A percentile compares a stretch with the other conserved stretches of the same genome.
Conservation (phyloP, 139 green algal species). For the Yamagishiella unicocca region DNA sequence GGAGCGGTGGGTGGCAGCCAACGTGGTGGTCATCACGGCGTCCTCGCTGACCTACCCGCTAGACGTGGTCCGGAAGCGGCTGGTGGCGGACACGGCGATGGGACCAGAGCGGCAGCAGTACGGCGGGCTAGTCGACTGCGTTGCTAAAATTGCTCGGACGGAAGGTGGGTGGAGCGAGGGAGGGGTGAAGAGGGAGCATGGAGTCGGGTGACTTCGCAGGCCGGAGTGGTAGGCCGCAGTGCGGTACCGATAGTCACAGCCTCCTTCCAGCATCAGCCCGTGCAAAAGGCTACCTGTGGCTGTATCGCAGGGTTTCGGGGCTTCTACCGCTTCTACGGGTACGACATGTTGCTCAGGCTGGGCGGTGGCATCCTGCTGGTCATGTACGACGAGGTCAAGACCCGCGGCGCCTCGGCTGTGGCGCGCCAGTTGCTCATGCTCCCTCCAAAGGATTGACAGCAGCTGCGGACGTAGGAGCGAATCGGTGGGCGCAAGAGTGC, state of each 20-base stretch:
- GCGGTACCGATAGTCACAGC: too few species aligned
- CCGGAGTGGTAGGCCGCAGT: too few species aligned
- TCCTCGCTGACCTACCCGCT: conserved; percentile 56
- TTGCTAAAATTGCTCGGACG: conserved; percentile 36
- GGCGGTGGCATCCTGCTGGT: conserved; percentile 62
- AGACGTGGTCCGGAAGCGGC: conserved; percentile 58
- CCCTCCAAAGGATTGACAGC: not conserved
- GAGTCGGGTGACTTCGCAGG: too few species aligned
- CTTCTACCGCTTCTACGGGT: conserved; percentile 65
- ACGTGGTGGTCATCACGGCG: conserved; percentile 43
- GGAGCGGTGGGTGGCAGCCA: conserved; percentile 27
- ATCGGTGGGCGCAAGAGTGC: too few species aligned
- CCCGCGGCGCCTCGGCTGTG: not conserved
- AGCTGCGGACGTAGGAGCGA: too few species aligned
- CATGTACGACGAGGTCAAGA: conserved; percentile 61
- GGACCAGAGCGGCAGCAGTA: conserved; percentile 34
- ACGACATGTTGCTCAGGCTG: conserved; percentile 62
- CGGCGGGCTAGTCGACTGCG: conserved; percentile 39
- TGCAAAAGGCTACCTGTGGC: too few species aligned
- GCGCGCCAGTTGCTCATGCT: not conserved
- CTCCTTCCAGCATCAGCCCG: too few species aligned
- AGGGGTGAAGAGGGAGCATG: not conserved
- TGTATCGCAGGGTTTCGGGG: conserved; percentile 45
- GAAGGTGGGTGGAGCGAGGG: conserved; percentile 44
- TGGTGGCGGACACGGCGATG: conserved; percentile 55